phyloP scores from a whole-genome alignment of 2,329 filamentous ascomycete genomes.

The Curvularia sp. region DNA sequence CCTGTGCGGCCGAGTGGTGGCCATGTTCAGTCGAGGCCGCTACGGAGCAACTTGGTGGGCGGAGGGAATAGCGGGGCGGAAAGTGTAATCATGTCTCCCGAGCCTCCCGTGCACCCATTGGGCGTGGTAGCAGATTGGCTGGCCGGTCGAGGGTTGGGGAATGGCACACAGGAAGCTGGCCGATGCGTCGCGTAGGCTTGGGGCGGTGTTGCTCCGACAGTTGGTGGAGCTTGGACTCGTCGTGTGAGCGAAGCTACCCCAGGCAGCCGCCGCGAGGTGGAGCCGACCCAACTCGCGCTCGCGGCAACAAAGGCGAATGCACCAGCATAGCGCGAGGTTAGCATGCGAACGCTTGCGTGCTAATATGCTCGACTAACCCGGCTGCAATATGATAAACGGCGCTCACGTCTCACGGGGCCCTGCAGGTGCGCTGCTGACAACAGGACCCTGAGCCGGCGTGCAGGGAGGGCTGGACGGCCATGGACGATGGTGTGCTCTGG shows the following conservation, averaged over 20 bases:
- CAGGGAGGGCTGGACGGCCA: neutral
- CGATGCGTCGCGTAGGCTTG: slow-evolving; percentile 9
- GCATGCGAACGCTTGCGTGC: neutral
- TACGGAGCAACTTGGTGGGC: slow-evolving; percentile 31
- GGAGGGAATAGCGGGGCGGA: slow-evolving; percentile 30
- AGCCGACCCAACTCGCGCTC: slow-evolving; percentile 1
- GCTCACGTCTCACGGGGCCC: slow-evolving; percentile 29
- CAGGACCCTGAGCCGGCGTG: slow-evolving; percentile 27
- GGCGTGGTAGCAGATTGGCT: slow-evolving; percentile 7
- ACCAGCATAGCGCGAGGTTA: slow-evolving; percentile 6
- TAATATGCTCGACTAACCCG: neutral
- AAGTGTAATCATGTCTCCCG: slow-evolving; percentile 41
- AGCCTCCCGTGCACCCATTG: slow-evolving; percentile 15
- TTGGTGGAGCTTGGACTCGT: slow-evolving; percentile 7
- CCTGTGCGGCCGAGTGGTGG: slow-evolving; percentile 45
- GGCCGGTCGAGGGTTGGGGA: neutral
- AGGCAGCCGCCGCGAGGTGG: slow-evolving; percentile 24
- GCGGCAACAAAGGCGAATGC: slow-evolving; percentile 18
- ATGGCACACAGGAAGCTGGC: slow-evolving; percentile 5
- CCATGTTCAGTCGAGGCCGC: slow-evolving; percentile 45
- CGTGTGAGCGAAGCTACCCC: slow-evolving; percentile 4
- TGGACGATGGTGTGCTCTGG: neutral
- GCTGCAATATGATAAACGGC: slow-evolving; percentile 14
- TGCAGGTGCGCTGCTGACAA: slow-evolving; percentile 22
- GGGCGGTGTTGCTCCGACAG: slow-evolving; percentile 8